phyloP scores from a whole-genome alignment of 2,329 filamentous ascomycete species.

The Fusarium sulawesiense region DNA sequence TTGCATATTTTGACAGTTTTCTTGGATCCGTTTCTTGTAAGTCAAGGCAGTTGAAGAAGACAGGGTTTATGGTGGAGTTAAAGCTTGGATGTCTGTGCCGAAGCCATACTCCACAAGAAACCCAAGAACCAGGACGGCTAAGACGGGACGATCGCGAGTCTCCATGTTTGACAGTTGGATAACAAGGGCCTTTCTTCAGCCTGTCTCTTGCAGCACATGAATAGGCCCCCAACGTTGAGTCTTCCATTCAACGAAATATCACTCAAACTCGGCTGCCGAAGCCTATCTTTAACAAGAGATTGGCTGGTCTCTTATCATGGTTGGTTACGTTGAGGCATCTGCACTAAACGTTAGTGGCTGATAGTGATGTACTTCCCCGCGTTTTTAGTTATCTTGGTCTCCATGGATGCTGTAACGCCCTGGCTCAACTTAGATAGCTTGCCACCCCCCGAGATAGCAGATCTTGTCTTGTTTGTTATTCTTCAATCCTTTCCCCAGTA shows the following conservation, averaged over 20 bases:
- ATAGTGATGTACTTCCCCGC: conserved; percentile 40
- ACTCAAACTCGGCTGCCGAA: conserved; percentile 3
- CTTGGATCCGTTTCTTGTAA: neutral
- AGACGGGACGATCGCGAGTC: neutral
- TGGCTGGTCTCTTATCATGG: conserved; percentile 27
- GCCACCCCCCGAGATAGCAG: conserved; percentile 20
- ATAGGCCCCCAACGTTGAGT: neutral
- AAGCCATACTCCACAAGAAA: neutral
- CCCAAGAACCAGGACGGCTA: neutral
- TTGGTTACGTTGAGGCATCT: conserved; percentile 2
- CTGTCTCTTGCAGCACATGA: neutral
- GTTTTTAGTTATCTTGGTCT: conserved; percentile 33
- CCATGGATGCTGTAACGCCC: conserved; percentile 1
- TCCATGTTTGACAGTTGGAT: neutral
- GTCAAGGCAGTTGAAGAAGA: neutral
- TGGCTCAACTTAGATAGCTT: conserved; percentile 10
- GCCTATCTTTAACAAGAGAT: conserved; percentile 14
- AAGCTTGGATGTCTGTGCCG: neutral
- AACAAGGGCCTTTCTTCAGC: neutral
- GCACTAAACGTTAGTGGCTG: conserved; percentile 30
- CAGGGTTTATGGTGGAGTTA: neutral
- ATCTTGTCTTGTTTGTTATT: conserved; percentile 13
- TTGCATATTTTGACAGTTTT: accelerated
- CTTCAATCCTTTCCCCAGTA: too few species aligned
- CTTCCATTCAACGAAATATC: neutral